Base-by-base conservation (phyloP, 2,329 filamentous ascomycete genomes). In the Colletotrichum falcatum region DNA sequence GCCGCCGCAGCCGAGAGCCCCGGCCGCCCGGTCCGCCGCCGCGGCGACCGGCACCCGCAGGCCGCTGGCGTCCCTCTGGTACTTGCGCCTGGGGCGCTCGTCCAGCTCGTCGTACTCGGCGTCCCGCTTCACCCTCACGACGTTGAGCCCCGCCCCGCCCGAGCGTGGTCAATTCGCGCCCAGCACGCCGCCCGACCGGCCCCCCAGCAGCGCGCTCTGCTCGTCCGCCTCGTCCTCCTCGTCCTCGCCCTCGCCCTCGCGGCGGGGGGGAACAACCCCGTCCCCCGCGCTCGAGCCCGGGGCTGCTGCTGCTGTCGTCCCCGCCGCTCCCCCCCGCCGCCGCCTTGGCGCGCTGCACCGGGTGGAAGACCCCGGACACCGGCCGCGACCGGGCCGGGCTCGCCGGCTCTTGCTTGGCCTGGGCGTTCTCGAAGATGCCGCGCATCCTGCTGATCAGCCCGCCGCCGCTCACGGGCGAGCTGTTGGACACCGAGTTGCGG, bases 401-500 rank as follows among this genome's bases (percentile, higher is more conserved):
- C 3, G 46, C 58, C 20, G 66, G 49, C 16, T 62, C 61, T 20
- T 59, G 65, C 48, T 60, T 67, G 23, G 73, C 26, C 35, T 61
- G 44, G 39, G 44, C 55, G 55, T 63, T 67, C 72, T 83, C 82
- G 62, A 83, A 84, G 49, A 84, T 79, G 67, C 74, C 82, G 28
- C 82, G 79, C 78, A 84, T 81, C 39, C 79, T 78, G 61, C 80
- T 77, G 75, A 84, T 83, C 26, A 83, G 73, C n/a, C n/a, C n/a
- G n/a, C n/a, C n/a, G n/a, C n/a, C n/a, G 18, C 75, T 77, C 12
- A 75, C 76, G 1, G 77, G 74, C 1, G 76, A 76, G 1, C 71
- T 66, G 5, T 56, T 53, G 2, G 72, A 30, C 3, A 70, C 70
- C 1, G 68, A 44, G 11, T 53, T 66, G 44, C 61, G 61, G 7